A percentile compares a stretch with the other conserved stretches of the same genome.
phyloP scores from a whole-genome alignment of 129 eudicot genomes.

The Rutidosis leptorrhynchoides region DNA sequence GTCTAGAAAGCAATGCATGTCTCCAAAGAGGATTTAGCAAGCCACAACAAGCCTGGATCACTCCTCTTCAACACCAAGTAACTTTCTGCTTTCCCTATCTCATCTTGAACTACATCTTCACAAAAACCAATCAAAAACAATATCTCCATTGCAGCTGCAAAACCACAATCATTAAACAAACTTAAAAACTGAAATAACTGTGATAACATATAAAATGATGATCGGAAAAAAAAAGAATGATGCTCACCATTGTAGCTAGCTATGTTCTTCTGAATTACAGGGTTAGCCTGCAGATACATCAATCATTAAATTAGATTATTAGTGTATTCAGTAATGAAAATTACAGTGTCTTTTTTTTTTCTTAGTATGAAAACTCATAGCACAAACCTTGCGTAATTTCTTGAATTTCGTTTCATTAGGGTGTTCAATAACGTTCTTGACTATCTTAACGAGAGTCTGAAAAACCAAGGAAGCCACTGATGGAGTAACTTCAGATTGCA shows the following conservation, averaged over 20 bases:
- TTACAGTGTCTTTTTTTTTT: not conserved
- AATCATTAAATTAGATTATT: not conserved
- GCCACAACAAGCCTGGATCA: constrained; percentile 89
- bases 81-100: constrained; percentile 58
- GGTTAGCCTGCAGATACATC: constrained; percentile 62
- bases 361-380: not conserved
- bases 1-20: constrained; percentile 46
- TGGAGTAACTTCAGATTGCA: constrained; percentile 60
- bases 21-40: constrained; percentile 83
- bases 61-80: constrained; percentile 69
- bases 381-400: constrained; percentile 79
- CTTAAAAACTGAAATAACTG: not conserved
- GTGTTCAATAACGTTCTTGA: constrained; percentile 74
- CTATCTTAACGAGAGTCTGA: constrained; percentile 72
- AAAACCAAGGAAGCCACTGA: constrained; percentile 46
- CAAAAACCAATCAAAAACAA: constrained; percentile 63
- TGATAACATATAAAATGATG: not conserved
- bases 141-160: constrained; percentile 87
- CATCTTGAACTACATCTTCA: constrained; percentile 62
- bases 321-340: constrained; percentile 1
- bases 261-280: constrained; percentile 69
- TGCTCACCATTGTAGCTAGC: constrained; percentile 59
- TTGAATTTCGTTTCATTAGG: constrained; percentile 73
- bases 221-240: constrained; percentile 4
- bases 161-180: not conserved